Percentiles rank a stretch among this genome's conserved stretches.
These are phyloP conservation scores for Rhodosporidiobolus sp. DNA, from an alignment of 768 basidiomycete genomes.

Conservation along the genomic window DNA sequence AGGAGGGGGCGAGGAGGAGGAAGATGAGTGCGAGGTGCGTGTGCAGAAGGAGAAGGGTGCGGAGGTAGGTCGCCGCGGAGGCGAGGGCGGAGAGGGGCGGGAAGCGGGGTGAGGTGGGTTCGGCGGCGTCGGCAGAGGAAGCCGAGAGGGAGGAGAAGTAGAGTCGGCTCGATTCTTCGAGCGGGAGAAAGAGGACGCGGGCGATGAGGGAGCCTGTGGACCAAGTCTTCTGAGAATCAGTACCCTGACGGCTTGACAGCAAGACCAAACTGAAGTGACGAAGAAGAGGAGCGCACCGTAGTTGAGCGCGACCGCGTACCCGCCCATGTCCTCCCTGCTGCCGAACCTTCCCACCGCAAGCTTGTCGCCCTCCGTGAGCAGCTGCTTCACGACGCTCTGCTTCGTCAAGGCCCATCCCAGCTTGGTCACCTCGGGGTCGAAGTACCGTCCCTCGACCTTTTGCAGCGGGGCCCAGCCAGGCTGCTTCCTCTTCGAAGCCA, in stretches of 20 bases:
- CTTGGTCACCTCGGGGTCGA: conserved; percentile 2
- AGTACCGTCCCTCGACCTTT: conserved; percentile 1
- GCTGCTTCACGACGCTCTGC: conserved; percentile 88
- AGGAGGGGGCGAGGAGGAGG: conserved; percentile 69
- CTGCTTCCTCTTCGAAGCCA: no score
- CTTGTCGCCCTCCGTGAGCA: conserved; percentile 93
- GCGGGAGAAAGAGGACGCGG: conserved; percentile 87
- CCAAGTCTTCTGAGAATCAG: no score
- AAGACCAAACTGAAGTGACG: not conserved
- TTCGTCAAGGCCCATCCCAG: conserved; percentile 79
- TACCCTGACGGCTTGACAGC: no score
- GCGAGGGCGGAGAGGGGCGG: conserved; percentile 9
- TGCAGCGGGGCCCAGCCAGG: not conserved
- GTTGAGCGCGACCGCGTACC: conserved; percentile 91
- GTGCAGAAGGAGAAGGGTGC: conserved; percentile 55
- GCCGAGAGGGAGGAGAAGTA: conserved; percentile 67
- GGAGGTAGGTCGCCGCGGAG: conserved; percentile 46
- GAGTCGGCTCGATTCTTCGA: conserved; percentile 86
- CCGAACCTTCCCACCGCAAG: conserved; percentile 80
- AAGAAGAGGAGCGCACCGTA: conserved; percentile 63
- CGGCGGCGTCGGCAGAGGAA: not conserved
- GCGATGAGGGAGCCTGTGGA: conserved; percentile 79
- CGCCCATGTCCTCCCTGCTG: conserved; percentile 80
- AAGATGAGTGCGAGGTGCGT: conserved; percentile 53
- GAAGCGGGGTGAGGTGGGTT: not conserved